Base-by-base conservation (phyloP, 345 rosid genomes). In the Eucalyptus pauciflora region DNA sequence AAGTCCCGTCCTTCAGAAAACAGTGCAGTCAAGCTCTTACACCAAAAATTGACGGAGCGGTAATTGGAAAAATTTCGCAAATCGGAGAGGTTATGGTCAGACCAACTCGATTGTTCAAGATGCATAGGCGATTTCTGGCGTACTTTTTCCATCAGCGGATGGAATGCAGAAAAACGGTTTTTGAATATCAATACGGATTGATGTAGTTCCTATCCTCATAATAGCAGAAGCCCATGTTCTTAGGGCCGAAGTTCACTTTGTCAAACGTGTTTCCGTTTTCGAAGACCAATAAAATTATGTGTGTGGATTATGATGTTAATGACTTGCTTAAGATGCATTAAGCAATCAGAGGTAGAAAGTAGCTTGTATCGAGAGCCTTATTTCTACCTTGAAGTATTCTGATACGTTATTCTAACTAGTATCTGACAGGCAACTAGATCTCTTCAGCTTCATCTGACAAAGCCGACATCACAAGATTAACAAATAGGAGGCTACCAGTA, bases 401-500 rank as follows among this genome's bases (percentile, higher is more conserved):
- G 27, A 37, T 41, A 8, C 71, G 33, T 14, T 29, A 64, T 64
- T n/a, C 24, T 69, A 33, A 18, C 83, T 20, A 37, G 46, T 76
- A 76, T 76, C 48, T 37, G 46, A 76, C 83, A 76, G 81, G 46
- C 27, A 37, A 71, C 81, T 37, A 11, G 81, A 71, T 37, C 81
- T 17, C 41, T 69, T 17, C 45, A 56, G 13, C 25, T 71, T 37
- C 10, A 71, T 10, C 81, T 37, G 46, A 71, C 46, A 18, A 76
- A 76, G 48, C 27, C 9, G 41, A 20, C 29, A 76, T 12, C 12
- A 1, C 85, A 76, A 76, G 48, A 25, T 76, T 41, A 41, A 76
- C 85, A 20, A 41, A 41, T 37, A 33, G 24, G 85, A 76, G 85
- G 48, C 27, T 41, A 97, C 98, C 97, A 97, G 89, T 92, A 96